A percentile compares a stretch with the other conserved stretches of the same genome.
Evolutionary conservation across 805 yeast genomes (phyloP).

Genomic region (Sugiyamaella floridensis): DNA sequence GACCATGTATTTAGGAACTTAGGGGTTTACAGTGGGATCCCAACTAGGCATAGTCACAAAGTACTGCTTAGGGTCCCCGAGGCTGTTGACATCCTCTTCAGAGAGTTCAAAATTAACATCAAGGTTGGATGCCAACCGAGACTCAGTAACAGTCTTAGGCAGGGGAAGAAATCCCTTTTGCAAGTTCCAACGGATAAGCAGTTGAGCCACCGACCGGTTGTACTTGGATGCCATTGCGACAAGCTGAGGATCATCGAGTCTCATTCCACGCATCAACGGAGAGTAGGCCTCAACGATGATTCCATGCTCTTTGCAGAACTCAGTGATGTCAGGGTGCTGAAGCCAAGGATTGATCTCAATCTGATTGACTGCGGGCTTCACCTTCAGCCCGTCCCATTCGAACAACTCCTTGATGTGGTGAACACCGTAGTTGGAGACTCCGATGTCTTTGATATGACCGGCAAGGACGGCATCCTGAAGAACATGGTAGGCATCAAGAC

Average conservation of each 20-base stretch:
- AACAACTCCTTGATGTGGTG: constrained; percentile 51
- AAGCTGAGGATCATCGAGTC: constrained; percentile 31
- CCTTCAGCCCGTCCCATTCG: constrained; percentile 39
- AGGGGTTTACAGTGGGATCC: constrained; percentile 4
- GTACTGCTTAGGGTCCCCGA: constrained; percentile 3
- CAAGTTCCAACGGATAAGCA: constrained; percentile 44
- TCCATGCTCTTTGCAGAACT: constrained; percentile 49
- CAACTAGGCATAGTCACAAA: constrained; percentile 3
- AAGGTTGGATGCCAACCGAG: constrained; percentile 51
- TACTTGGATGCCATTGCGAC: constrained; percentile 35
- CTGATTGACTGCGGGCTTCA: constrained; percentile 70
- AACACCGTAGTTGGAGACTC: constrained; percentile 58
- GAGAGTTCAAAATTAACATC: constrained; percentile 40
- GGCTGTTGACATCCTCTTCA: constrained; percentile 24
- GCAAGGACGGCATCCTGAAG: constrained; percentile 48
- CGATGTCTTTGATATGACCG: constrained; percentile 48
- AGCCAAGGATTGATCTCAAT: constrained; percentile 86
- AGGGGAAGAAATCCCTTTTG: constrained; percentile 54
- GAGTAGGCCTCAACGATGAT: constrained; percentile 70
- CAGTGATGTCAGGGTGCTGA: constrained; percentile 56
- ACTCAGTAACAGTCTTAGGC: constrained; percentile 58
- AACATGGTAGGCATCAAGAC: constrained; percentile 49
- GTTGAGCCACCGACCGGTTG: constrained; percentile 38
- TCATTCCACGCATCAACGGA: constrained; percentile 68
- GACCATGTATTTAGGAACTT: not conserved